These are phyloP conservation scores for Phytomonas sp. DNA, from an alignment of 208 protist genomes.

Conservation along the genomic window DNA sequence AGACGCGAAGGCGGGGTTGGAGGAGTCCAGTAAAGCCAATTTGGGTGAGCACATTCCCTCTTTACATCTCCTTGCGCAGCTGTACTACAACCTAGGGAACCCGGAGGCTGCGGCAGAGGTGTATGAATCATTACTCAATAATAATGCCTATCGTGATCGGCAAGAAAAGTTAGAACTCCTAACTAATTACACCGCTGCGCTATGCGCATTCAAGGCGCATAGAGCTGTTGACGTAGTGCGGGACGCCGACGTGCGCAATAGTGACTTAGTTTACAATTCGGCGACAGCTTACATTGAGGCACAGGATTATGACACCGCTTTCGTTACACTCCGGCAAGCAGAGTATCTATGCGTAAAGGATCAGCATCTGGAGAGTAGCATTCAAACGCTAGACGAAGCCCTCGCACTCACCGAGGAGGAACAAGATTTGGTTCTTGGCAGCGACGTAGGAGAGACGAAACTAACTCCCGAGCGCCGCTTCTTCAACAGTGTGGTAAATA, in stretches of 20 bases:
- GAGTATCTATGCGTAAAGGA: constrained; percentile 37
- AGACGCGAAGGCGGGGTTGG: constrained; percentile 38
- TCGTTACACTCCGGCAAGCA: constrained; percentile 52
- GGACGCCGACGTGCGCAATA: constrained; percentile 49
- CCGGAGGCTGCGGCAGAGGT: constrained; percentile 50
- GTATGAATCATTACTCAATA: constrained; percentile 47
- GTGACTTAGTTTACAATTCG: constrained; percentile 73
- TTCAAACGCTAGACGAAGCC: constrained; percentile 46
- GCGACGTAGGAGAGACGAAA: not conserved
- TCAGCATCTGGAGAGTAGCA: constrained; percentile 29
- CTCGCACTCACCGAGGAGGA: constrained; percentile 21
- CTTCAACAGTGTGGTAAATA: constrained; percentile 67
- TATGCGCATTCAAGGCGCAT: constrained; percentile 29
- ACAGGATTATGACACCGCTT: constrained; percentile 38
- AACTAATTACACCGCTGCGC: constrained; percentile 68
- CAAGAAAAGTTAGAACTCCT: constrained; percentile 64
- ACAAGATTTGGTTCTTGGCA: constrained; percentile 12
- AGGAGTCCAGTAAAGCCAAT: constrained; percentile 4
- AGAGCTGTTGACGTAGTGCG: constrained; percentile 29
- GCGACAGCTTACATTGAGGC: constrained; percentile 59
- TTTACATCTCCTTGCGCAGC: constrained; percentile 67
- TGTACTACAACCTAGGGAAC: constrained; percentile 79
- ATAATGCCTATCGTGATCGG: constrained; percentile 47
- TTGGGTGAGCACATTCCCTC: constrained; percentile 26
- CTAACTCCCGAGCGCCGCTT: constrained; percentile 49